Percentiles rank a stretch among this genome's conserved stretches.
phyloP scores from a whole-genome alignment of 371 early-diverging fungal genomes.

The Blakeslea trispora region DNA sequence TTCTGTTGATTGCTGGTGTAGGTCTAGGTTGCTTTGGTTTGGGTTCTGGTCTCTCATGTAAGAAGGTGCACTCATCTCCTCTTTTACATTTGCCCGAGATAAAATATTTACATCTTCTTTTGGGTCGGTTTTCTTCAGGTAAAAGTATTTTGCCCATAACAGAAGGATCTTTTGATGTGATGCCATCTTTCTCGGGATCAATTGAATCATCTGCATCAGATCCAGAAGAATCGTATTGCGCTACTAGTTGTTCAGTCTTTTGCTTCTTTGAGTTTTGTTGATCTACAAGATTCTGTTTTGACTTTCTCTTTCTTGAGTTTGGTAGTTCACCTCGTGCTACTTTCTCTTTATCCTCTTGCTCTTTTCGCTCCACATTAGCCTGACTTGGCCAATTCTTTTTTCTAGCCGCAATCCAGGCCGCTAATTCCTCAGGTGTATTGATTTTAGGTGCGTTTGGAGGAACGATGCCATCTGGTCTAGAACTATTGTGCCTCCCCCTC shows the following conservation, averaged over 20 bases:
- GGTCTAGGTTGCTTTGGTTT: constrained; percentile 25
- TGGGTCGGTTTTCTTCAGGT: constrained; percentile 30
- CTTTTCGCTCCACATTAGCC: constrained; percentile 57
- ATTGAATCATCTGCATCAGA: constrained; percentile 36
- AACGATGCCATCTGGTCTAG: constrained; percentile 43
- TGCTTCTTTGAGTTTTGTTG: constrained; percentile 8
- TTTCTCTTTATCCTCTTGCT: constrained; percentile 31
- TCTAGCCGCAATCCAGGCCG: constrained; percentile 68
- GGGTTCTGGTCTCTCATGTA: constrained; percentile 44
- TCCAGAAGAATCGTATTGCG: constrained; percentile 11
- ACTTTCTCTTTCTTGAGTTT: constrained; percentile 17
- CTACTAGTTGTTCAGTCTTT: constrained; percentile 10
- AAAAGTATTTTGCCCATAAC: constrained; percentile 43
- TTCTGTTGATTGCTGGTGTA: constrained; percentile 23
- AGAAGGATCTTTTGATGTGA: constrained; percentile 58
- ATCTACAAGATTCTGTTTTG: constrained; percentile 4
- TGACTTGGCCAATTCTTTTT: constrained; percentile 70
- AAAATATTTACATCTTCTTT: constrained; percentile 52
- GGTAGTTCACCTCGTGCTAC: constrained; percentile 37
- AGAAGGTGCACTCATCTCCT: constrained; percentile 51
- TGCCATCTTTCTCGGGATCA: constrained; percentile 54
- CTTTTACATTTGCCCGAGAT: constrained; percentile 42
- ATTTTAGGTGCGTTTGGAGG: constrained; percentile 50
- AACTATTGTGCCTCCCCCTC: constrained; percentile 5
- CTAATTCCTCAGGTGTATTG: constrained; percentile 64